A percentile compares a stretch with the other conserved stretches of the same genome.
Conservation (phyloP, 1,284 basidiomycete species). For the Cryptococcus sp. region DNA sequence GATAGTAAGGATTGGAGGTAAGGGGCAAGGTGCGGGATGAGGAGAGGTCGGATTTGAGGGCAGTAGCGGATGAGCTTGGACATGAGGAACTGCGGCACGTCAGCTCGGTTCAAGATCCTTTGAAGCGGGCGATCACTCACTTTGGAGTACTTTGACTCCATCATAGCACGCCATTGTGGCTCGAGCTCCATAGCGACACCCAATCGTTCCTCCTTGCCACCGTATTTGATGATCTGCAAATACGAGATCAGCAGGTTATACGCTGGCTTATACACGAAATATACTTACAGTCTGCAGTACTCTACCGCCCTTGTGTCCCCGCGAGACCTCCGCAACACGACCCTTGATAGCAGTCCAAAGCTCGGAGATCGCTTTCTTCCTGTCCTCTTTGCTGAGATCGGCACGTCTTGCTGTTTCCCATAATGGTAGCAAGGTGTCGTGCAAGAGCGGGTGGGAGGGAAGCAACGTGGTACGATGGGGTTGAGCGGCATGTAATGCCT, state of each 20-base stretch:
- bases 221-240: conserved; percentile 69
- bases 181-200: conserved; percentile 78
- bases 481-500: conserved; percentile 50
- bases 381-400: conserved; percentile 68
- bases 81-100: conserved; percentile 68
- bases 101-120: background rate
- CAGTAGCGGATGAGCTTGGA: conserved; percentile 77
- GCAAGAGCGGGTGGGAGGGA: conserved; percentile 68
- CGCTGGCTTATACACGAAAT: background rate
- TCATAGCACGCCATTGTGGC: conserved; percentile 72
- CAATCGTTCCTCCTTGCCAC: conserved; percentile 72
- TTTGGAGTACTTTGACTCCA: conserved; percentile 86
- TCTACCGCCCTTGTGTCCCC: conserved; percentile 86
- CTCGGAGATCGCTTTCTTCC: conserved; percentile 68
- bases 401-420: conserved; percentile 81
- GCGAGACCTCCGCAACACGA: conserved; percentile 75
- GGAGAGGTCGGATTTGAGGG: conserved; percentile 65
- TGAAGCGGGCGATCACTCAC: conserved; percentile 52
- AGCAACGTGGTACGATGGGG: conserved; percentile 67
- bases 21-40: conserved; percentile 74
- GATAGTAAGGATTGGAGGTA: conserved; percentile 72
- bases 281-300: conserved; percentile 73
- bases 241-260: background rate
- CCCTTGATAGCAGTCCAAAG: conserved; percentile 75
- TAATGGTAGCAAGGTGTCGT: conserved; percentile 67